A percentile compares a stretch with the other conserved stretches of the same genome.
Evolutionary conservation across 805 yeast species (phyloP).

Genomic region (Candida lessepsii): DNA sequence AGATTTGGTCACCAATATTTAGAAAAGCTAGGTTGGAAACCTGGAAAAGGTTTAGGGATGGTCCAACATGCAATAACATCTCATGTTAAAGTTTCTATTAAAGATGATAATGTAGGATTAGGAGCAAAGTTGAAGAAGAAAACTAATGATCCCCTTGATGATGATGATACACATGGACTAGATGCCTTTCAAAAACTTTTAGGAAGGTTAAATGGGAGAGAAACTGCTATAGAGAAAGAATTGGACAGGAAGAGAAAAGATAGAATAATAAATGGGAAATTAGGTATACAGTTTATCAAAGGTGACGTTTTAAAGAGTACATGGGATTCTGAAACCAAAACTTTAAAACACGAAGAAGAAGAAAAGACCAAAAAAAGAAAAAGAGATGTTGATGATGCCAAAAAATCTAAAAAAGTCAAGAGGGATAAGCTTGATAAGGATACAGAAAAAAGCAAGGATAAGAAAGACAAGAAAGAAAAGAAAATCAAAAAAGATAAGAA

Average conservation of each 20-base stretch:
- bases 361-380: slow-evolving; percentile 20
- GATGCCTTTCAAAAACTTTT: slow-evolving; percentile 90
- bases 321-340: slow-evolving; percentile 62
- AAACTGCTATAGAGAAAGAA: slow-evolving; percentile 60
- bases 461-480: slow-evolving; percentile 20
- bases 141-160: slow-evolving; percentile 66
- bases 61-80: slow-evolving; percentile 65
- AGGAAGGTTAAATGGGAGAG: slow-evolving; percentile 87
- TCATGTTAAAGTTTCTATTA: slow-evolving; percentile 79
- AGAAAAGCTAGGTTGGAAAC: slow-evolving; percentile 84
- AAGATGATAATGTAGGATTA: slow-evolving; percentile 80
- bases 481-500: slow-evolving; percentile 20
- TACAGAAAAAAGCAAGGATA: slow-evolving; percentile 19
- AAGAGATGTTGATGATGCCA: slow-evolving; percentile 6
- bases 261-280: slow-evolving; percentile 73
- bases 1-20: slow-evolving; percentile 88
- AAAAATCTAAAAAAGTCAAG: slow-evolving; percentile 12
- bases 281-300: slow-evolving; percentile 84
- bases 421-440: slow-evolving; percentile 50
- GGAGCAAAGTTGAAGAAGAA: slow-evolving; percentile 76
- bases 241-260: slow-evolving; percentile 67
- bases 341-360: slow-evolving; percentile 20
- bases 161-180: slow-evolving; percentile 84
- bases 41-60: slow-evolving; percentile 85
- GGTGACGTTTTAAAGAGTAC: slow-evolving; percentile 85